These are phyloP conservation scores for Botrytis galanthina DNA, from an alignment of 2,329 filamentous ascomycete species.

Conservation along the genomic window DNA sequence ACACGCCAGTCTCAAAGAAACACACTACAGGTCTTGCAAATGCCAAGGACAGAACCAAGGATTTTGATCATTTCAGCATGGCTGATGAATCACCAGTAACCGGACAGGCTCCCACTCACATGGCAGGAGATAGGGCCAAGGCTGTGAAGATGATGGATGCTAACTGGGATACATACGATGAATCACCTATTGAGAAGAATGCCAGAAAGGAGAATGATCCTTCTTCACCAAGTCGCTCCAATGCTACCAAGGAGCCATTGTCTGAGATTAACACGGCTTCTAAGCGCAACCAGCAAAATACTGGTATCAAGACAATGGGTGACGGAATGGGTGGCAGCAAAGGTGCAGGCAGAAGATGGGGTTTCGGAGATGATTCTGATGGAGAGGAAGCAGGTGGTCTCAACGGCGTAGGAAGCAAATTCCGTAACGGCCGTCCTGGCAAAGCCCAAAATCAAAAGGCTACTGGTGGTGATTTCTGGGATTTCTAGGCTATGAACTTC, in stretches of 20 bases:
- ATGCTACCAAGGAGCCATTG: conserved; percentile 6
- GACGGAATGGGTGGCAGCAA: conserved; percentile 58
- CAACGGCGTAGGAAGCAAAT: conserved; percentile 27
- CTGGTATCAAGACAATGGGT: conserved; percentile 41
- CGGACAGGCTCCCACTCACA: conserved; percentile 44
- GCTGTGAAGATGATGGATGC: conserved; percentile 71
- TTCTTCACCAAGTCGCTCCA: neutral
- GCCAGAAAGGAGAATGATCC: conserved; percentile 41
- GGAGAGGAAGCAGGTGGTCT: conserved; percentile 41
- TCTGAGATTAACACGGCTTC: conserved; percentile 24
- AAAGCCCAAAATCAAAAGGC: conserved; percentile 34
- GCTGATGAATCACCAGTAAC: conserved; percentile 61
- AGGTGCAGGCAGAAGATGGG: conserved; percentile 47
- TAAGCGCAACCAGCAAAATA: conserved; percentile 28
- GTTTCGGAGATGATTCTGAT: conserved; percentile 52
- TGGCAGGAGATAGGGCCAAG: conserved; percentile 62
- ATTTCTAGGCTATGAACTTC: conserved; percentile 34
- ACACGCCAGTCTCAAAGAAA: conserved; percentile 23
- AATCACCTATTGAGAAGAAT: conserved; percentile 47
- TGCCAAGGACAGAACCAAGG: conserved; percentile 68
- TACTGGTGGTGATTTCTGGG: conserved; percentile 41
- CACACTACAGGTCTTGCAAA: conserved; percentile 57
- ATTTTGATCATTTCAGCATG: conserved; percentile 77
- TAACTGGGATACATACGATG: conserved; percentile 56
- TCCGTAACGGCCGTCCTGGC: conserved; percentile 32